Percentiles rank a stretch among this genome's conserved stretches.
phyloP scores from a whole-genome alignment of 208 protist species.

The Leishmania tropica region DNA sequence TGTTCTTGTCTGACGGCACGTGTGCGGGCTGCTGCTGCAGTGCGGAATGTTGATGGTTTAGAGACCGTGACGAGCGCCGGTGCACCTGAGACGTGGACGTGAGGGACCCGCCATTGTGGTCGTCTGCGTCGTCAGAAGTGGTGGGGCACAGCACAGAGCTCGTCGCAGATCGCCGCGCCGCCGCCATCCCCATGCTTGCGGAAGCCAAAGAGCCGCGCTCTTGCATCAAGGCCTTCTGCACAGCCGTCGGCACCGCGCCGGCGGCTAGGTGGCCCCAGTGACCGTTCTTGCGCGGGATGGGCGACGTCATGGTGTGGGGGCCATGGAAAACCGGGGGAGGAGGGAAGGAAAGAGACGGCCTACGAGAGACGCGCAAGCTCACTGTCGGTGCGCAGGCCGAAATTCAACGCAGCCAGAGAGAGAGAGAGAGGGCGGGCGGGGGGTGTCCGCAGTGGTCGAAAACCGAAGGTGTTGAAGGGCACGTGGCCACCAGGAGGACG shows the following conservation, averaged over 20 bases:
- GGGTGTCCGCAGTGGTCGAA: background rate
- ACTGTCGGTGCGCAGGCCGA: background rate
- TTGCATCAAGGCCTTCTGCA: conserved; percentile 22
- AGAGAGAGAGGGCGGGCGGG: background rate
- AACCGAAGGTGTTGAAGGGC: background rate
- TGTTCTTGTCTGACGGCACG: background rate
- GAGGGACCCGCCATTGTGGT: background rate
- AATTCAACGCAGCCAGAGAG: background rate
- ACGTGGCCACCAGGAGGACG: background rate
- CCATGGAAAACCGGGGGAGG: background rate
- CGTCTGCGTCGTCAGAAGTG: conserved; percentile 7
- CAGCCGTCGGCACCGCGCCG: conserved; percentile 18
- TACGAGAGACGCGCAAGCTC: background rate
- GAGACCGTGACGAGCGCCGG: background rate
- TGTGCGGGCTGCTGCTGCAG: background rate
- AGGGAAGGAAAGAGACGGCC: background rate
- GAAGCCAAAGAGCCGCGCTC: conserved; percentile 15
- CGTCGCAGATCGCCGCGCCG: background rate
- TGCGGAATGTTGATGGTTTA: background rate
- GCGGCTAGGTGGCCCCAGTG: conserved; percentile 6
- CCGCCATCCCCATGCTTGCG: background rate
- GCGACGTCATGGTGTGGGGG: background rate
- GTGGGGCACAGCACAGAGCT: background rate
- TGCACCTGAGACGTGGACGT: background rate
- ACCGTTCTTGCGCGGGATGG: no score